Base-by-base conservation (phyloP, 179 eudicot species). In the Beta macrorhiza region DNA sequence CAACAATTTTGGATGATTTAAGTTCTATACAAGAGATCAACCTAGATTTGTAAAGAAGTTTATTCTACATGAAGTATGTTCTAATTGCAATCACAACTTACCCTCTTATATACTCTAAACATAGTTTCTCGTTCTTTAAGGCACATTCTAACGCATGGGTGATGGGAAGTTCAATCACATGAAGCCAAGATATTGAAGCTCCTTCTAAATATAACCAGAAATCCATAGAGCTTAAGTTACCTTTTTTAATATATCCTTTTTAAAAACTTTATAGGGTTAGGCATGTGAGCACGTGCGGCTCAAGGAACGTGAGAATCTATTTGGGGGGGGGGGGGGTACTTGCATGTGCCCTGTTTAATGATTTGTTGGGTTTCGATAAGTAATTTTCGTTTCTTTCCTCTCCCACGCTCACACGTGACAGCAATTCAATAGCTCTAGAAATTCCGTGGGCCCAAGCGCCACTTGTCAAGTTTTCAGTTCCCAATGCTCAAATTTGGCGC, bases 261-360 rank as follows among this genome's bases (percentile, higher is more conserved):
- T 25, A 71, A 57, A 80, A 80, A 61, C 63, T 81, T 81, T 78
- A 79, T 81, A 78, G 76, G 78, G 78, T 72, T 47, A 67, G 75
- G 25, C 85, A 85, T 82, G 87, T 71, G 87, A 79, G 87, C 87
- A 85, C 87, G 85, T 85, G 87, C 83, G 85, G 83, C 56, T 82
- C 81, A 82, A 78, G 85, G 76, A 70, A 72, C 84, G 84, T 78
- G 76, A 74, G 82, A 84, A 81, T 84, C 84, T 57, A 82, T 49
- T n/a, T n/a, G n/a, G n/a, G n/a, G n/a, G 5, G 37, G 57, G 29
- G 11, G 82, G 32, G 32, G 11, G 79, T n/a, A 63, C 4, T 55
- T 55, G 78, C 87, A 85, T 79, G 87, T 85, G 87, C 75, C 29
- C 81, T 70, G 52, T 78, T 79, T 85, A 85, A 82, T 79, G 75